Base-by-base conservation (phyloP, 148 eudicot genomes). In the Persicaria tinctoria region DNA sequence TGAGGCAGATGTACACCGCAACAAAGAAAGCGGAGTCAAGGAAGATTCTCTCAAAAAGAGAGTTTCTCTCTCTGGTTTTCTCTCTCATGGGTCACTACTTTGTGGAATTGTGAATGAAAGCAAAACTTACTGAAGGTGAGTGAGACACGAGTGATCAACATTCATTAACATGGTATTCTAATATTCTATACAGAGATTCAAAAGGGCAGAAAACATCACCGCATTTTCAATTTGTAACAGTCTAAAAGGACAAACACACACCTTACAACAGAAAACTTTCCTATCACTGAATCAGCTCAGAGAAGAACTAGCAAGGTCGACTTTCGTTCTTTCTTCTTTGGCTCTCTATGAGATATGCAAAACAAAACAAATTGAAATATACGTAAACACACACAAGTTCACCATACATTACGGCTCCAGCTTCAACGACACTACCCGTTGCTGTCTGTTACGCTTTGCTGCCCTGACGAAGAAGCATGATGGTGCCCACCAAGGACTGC, bases 401-500 rank as follows among this genome's bases (percentile, higher is more conserved):
- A 57, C 63, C 63, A 1, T 57, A 20, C 4, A 57, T 90, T 87
- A 93, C 55, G 93, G 91, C 83, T 93, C 98, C 68, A 93, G 89
- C 88, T 93, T 93, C 89, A 93, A 70, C 62, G 98, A 91, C 75
- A 93, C 98, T 27, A 93, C 98, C 56, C 98, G 85, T 6, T 91
- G 86, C 56, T 89, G 98, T 87, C 97, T 81, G 82, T 87, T 93
- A 72, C 92, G 92, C 79, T 91, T 93, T 20, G 89, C 93, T 6
- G 89, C 89, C 79, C 83, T 93, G 8, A 85, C 85, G 68, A 82
- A 91, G n/a, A 93, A 76, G 84, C 93, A 93, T 71, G 93, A 84
- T 16, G 98, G 98, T 44, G 98, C 97, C 98, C 98, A 93, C 98
- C 98, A 93, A 9, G 94, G 97, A n/a, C 89, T 83, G 13, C 87